Percentiles rank a stretch among this genome's conserved stretches.
Conservation (phyloP, 2,329 filamentous ascomycete species). For the Cytospora schulzeri region DNA sequence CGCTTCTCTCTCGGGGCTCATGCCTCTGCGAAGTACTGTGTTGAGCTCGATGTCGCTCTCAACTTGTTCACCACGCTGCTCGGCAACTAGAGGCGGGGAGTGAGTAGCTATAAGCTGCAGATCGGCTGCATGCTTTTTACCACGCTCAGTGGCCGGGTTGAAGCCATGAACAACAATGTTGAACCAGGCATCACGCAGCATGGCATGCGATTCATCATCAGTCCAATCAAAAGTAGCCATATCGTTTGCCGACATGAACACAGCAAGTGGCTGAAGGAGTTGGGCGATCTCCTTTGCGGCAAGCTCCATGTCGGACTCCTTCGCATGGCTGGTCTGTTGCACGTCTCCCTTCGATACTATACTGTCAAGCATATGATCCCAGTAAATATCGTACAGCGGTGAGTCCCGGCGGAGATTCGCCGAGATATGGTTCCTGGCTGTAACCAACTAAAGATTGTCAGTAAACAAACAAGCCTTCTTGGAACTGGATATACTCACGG, state of each 20-base stretch:
- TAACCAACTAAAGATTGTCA: constrained; percentile 56
- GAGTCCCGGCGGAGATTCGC: constrained; percentile 68
- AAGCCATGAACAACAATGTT: constrained; percentile 97
- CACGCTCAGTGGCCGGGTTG: constrained; percentile 70
- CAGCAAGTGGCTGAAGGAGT: constrained; percentile 82
- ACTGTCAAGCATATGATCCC: constrained; percentile 79
- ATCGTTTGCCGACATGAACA: constrained; percentile 73
- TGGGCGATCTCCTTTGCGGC: constrained; percentile 86
- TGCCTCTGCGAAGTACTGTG: constrained; percentile 84
- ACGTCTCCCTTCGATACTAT: constrained; percentile 90
- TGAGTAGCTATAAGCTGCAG: constrained; percentile 83
- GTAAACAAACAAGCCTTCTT: neutral
- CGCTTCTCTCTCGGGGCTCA: constrained; percentile 74
- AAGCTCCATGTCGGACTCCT: constrained; percentile 77
- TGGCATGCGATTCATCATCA: constrained; percentile 70
- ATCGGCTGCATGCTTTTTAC: constrained; percentile 73
- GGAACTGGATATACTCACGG: constrained; percentile 54
- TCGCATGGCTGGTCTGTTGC: constrained; percentile 71
- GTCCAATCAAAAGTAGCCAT: constrained; percentile 50
- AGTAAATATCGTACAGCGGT: constrained; percentile 78
- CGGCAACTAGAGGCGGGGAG: constrained; percentile 83
- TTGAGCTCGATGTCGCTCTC: constrained; percentile 98
- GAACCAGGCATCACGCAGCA: constrained; percentile 94
- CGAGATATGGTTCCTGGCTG: constrained; percentile 79
- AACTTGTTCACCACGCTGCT: constrained; percentile 84